Evolutionary conservation across 208 protist species (phyloP).

Genomic region (Phytomonas serpens): DNA sequence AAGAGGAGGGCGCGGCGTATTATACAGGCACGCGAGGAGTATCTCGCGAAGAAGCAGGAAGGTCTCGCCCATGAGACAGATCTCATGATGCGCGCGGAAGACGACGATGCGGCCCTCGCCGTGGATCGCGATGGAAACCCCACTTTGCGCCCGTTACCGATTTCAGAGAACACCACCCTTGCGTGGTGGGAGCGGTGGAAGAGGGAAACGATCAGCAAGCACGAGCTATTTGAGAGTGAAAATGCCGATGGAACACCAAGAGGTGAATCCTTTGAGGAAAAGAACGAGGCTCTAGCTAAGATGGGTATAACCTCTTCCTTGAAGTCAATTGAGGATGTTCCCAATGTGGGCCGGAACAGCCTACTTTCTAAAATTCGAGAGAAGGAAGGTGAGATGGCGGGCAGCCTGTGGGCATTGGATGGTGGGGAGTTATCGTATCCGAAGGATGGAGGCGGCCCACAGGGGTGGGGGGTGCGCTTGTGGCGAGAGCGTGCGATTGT

Average conservation of each 20-base stretch:
- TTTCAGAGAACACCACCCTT: constrained; percentile 51
- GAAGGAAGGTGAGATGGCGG: constrained; percentile 66
- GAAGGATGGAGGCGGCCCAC: constrained; percentile 63
- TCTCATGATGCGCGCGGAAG: not conserved
- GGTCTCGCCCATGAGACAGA: constrained; percentile 4
- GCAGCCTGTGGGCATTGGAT: constrained; percentile 76
- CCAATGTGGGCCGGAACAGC: constrained; percentile 33
- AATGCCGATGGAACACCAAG: constrained; percentile 69
- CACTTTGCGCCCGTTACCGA: constrained; percentile 37
- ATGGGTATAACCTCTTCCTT: constrained; percentile 75
- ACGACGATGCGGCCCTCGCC: not conserved
- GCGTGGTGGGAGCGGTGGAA: constrained; percentile 87
- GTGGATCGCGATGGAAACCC: constrained; percentile 12
- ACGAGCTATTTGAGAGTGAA: constrained; percentile 81
- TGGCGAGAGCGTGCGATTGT: constrained; percentile 78
- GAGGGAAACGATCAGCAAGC: constrained; percentile 62
- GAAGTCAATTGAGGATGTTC: constrained; percentile 52
- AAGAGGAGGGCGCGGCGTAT: constrained; percentile 88
- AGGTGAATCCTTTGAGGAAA: constrained; percentile 74
- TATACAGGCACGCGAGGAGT: constrained; percentile 86
- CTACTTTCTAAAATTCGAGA: constrained; percentile 56
- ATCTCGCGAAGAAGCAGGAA: constrained; percentile 61
- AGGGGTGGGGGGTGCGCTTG: constrained; percentile 79
- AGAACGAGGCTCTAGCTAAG: constrained; percentile 72
- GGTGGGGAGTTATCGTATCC: constrained; percentile 84